Conservation (phyloP, 306 rosid species). For the Leucaena leucocephala region DNA sequence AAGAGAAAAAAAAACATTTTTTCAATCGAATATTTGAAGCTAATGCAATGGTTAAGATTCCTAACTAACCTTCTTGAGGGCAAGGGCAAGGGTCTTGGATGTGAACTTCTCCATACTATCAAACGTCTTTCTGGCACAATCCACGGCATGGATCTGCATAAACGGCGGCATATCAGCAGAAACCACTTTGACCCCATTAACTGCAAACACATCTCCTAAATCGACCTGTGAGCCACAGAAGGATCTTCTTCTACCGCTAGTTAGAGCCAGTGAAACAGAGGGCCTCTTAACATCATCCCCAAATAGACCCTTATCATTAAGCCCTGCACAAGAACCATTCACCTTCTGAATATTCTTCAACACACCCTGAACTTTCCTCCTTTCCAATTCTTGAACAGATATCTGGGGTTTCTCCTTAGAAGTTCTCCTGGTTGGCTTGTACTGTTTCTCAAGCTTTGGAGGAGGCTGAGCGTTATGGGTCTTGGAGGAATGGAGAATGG, state of each 20-base stretch:
- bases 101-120: constrained; percentile 94
- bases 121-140: constrained; percentile 71
- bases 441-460: constrained; percentile 28
- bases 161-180: constrained; percentile 92
- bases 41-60: not conserved
- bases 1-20: not conserved
- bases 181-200: constrained; percentile 69
- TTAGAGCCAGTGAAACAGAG: constrained; percentile 45
- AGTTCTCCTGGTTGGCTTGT: constrained; percentile 29
- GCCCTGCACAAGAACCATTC: constrained; percentile 23
- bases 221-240: constrained; percentile 58
- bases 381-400: constrained; percentile 42
- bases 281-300: constrained; percentile 42
- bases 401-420: constrained; percentile 42
- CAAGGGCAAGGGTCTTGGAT: constrained; percentile 79
- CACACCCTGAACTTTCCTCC: constrained; percentile 44
- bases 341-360: constrained; percentile 41
- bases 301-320: constrained; percentile 2
- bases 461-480: constrained; percentile 22
- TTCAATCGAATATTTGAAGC: not conserved
- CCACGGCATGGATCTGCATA: constrained; percentile 97
- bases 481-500: constrained; percentile 55
- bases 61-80: constrained; percentile 74
- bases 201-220: constrained; percentile 66
- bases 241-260: constrained; percentile 71